phyloP scores from a whole-genome alignment of 495 filamentous ascomycete species.

The Cetradonia linearis region DNA sequence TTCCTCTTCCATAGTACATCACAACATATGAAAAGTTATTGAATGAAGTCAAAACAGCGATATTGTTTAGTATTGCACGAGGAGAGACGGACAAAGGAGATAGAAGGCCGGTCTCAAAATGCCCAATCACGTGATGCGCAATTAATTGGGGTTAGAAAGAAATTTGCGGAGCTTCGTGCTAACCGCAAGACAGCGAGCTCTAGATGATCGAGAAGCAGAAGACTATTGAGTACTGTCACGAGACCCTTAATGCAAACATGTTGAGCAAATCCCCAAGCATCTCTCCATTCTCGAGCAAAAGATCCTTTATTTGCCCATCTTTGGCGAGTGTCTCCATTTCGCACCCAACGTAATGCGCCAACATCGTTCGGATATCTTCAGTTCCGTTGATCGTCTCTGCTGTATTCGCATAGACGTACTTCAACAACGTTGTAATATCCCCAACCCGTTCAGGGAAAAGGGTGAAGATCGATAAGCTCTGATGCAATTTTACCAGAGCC shows the following conservation, averaged over 20 bases:
- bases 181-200: neutral
- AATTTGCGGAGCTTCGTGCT: neutral
- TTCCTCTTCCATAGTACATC: no score
- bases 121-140: neutral
- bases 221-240: neutral
- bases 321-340: constrained; percentile 27
- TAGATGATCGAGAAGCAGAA: neutral
- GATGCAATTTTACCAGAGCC: constrained; percentile 30
- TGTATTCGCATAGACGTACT: constrained; percentile 31
- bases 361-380: constrained; percentile 25
- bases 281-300: constrained; percentile 24
- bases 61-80: neutral
- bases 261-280: constrained; percentile 21
- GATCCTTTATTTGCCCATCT: constrained; percentile 25
- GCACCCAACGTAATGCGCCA: constrained; percentile 26
- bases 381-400: constrained; percentile 12
- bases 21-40: no score
- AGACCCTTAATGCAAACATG: constrained; percentile 16
- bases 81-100: neutral
- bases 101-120: no score
- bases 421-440: constrained; percentile 30
- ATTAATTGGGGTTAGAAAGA: neutral
- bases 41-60: no score
- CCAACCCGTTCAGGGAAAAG: constrained; percentile 24
- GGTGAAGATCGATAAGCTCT: constrained; percentile 29